phyloP scores from a whole-genome alignment of 1,284 basidiomycete species.

The Vanrija humicola region DNA sequence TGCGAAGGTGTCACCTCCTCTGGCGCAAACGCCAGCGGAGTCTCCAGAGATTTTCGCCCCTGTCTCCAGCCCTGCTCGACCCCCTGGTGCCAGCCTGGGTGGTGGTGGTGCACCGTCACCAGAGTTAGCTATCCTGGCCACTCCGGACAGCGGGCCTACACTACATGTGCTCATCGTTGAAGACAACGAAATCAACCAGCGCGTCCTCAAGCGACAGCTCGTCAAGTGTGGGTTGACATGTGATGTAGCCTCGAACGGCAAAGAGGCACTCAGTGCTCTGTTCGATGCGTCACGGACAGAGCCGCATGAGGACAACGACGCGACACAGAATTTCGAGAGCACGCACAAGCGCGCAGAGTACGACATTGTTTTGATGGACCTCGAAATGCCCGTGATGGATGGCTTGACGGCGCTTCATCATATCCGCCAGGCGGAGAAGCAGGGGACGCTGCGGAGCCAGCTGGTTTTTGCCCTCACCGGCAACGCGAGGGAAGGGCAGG shows the following conservation, averaged over 20 bases:
- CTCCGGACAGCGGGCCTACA: neutral
- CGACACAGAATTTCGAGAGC: too few relatives aligned
- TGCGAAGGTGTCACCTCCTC: neutral
- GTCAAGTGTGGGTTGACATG: conserved; percentile 31
- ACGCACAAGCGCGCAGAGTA: conserved; percentile 1
- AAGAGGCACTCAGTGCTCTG: conserved; percentile 41
- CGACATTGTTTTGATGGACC: conserved; percentile 28
- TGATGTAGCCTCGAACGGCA: conserved; percentile 41
- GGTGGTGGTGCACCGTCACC: too few relatives aligned
- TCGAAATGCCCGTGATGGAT: conserved; percentile 44
- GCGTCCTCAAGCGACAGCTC: conserved; percentile 43
- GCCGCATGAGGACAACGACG: neutral
- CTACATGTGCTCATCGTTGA: conserved; percentile 23
- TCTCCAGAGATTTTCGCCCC: neutral
- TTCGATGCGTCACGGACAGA: conserved; percentile 4
- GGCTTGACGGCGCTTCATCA: conserved; percentile 41
- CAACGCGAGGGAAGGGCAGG: conserved; percentile 26
- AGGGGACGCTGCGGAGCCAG: conserved; percentile 21
- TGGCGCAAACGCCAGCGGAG: neutral
- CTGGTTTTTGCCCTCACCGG: conserved; percentile 28
- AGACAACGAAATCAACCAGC: conserved; percentile 49
- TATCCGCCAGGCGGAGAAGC: conserved; percentile 34
- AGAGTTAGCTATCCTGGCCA: neutral
- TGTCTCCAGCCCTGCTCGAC: too few relatives aligned
- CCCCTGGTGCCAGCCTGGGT: too few relatives aligned